Evolutionary conservation across 1,284 basidiomycete species (phyloP), one percentile per base, ranked within the genome.

Genomic region (Sutorius eximius): DNA sequence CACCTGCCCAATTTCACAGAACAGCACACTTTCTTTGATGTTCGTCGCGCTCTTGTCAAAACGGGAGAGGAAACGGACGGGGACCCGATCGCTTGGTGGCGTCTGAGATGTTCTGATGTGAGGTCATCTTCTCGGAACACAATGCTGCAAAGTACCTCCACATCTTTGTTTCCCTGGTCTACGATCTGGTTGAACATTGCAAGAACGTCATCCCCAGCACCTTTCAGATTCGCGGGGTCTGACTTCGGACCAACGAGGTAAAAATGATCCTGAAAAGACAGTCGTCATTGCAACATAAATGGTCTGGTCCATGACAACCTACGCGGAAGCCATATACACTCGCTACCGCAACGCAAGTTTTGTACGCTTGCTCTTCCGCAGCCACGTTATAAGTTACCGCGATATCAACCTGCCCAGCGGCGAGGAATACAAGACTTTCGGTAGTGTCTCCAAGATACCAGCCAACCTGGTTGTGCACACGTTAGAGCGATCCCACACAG

Each of bases 21-120:
- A 82, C 15, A 82, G 52, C 46, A 71, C 60, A 30, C 75, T 78
- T 56, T 82, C 79, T 55, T 80, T 82, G 62, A 82, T 80, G 58
- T 82, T 81, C 0, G 79, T 82, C 7, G 81, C 80, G 45, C 78
- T 79, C 59, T 82, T 82, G 55, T 82, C 80, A 56, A 73, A 82
- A 4, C 78, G 75, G 3, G 77, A 78, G 16, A 81, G 72, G 66
- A 82, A 82, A 16, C 78, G 75, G 16, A 73, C 74, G 4, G 77
- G 63, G 7, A 64, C 64, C 9, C 67, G 66, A 30, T 61, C 54
- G 5, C 44, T 44, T 11, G 59, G 65, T 2, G 61, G 60, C 1
- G 40, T 57, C 70, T 69, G 22, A 24, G 22, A 24, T 24, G 5
- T 36, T 20, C 15, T 13, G 3, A 34, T 7, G 30, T 57, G 16